These are phyloP conservation scores for Alternaria metachromatica DNA, from an alignment of 2,329 filamentous ascomycete genomes.

Conservation along the genomic window DNA sequence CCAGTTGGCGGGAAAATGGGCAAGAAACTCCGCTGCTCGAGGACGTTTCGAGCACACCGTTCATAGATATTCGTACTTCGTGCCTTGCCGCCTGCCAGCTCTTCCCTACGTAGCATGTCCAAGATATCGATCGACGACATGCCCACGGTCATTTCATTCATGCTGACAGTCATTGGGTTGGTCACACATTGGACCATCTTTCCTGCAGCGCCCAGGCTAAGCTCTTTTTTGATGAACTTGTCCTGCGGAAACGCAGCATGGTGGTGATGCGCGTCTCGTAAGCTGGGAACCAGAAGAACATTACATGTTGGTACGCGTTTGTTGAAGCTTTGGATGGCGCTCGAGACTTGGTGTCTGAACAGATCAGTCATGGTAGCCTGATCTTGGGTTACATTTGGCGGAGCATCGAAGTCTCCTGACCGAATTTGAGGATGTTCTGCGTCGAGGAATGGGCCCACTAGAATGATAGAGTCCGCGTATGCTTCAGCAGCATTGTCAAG, in stretches of 20 bases:
- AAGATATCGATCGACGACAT: conserved; percentile 85
- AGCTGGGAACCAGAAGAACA: conserved; percentile 82
- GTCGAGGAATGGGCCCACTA: conserved; percentile 89
- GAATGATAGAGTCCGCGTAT: conserved; percentile 78
- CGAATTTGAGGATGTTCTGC: conserved; percentile 88
- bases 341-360: conserved; percentile 81
- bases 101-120: conserved; percentile 79
- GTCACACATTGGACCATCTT: conserved; percentile 79
- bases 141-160: conserved; percentile 86
- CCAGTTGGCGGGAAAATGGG: conserved; percentile 85
- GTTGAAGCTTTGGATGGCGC: conserved; percentile 73
- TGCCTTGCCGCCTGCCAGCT: conserved; percentile 66
- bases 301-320: conserved; percentile 76
- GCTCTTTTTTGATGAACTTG: conserved; percentile 70
- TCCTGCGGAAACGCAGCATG: conserved; percentile 89
- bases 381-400: conserved; percentile 63
- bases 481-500: conserved; percentile 77
- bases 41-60: conserved; percentile 75
- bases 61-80: conserved; percentile 68
- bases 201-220: conserved; percentile 68
- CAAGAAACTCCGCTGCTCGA: conserved; percentile 91
- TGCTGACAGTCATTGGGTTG: conserved; percentile 85
- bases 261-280: conserved; percentile 80
- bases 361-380: conserved; percentile 80
- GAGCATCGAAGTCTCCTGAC: conserved; percentile 55